Conservation (phyloP, 345 rosid genomes). For the Eucalyptus polybractea region DNA sequence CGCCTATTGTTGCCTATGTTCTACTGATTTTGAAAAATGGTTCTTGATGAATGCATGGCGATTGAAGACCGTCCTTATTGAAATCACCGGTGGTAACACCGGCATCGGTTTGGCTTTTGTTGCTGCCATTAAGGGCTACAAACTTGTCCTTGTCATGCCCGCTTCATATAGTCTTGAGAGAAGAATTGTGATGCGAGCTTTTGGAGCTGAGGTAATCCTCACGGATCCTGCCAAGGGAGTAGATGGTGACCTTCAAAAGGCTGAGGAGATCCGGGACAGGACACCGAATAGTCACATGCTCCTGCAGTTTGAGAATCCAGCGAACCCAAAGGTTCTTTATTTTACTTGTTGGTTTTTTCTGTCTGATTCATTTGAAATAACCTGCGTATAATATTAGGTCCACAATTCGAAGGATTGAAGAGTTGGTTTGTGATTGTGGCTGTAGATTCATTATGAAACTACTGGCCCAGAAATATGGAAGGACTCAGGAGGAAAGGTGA, state of each 20-base stretch:
- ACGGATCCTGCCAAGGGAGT: constrained; percentile 34
- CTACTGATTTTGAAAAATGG: neutral
- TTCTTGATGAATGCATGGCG: neutral
- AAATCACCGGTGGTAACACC: constrained; percentile 63
- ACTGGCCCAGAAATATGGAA: constrained; percentile 30
- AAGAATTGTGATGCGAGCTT: constrained; percentile 45
- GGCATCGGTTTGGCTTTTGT: constrained; percentile 69
- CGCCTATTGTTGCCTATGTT: neutral
- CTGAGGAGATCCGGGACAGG: constrained; percentile 39
- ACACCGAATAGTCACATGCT: constrained; percentile 47
- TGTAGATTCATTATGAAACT: constrained; percentile 60
- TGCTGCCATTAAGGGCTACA: constrained; percentile 63
- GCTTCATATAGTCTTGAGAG: constrained; percentile 49
- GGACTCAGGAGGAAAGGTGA: constrained; percentile 30
- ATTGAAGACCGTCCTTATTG: constrained; percentile 37
- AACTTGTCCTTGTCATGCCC: constrained; percentile 49
- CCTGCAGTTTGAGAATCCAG: constrained; percentile 41
- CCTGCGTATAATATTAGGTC: neutral
- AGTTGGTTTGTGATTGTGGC: neutral
- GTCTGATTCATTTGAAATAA: neutral
- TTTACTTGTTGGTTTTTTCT: neutral
- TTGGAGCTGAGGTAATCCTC: constrained; percentile 58
- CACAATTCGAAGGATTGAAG: neutral
- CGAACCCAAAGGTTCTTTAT: constrained; percentile 56
- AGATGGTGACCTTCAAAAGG: constrained; percentile 24